Conservation (phyloP, 345 rosid genomes). For the Hypericum perforatum region DNA sequence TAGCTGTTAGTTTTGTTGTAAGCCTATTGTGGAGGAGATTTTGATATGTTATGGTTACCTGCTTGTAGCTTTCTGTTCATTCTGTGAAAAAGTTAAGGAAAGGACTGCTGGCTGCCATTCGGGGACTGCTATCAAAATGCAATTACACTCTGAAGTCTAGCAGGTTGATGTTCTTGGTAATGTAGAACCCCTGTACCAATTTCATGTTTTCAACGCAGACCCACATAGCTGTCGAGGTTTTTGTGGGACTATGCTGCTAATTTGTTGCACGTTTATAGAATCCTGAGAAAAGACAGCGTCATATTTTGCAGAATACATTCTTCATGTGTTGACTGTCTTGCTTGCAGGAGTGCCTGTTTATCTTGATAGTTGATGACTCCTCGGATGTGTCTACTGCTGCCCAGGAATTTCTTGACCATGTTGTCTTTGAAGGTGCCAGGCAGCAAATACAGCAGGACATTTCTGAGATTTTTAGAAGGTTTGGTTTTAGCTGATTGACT, state of each 20-base stretch:
- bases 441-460: slow-evolving; percentile 40
- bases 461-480: slow-evolving; percentile 62
- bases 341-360: slow-evolving; percentile 78
- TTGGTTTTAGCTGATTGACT: slow-evolving; percentile 16
- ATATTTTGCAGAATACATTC: slow-evolving; percentile 6
- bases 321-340: slow-evolving; percentile 7
- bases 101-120: slow-evolving; percentile 61
- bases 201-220: background rate
- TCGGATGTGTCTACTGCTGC: slow-evolving; percentile 62
- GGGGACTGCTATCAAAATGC: slow-evolving; percentile 59
- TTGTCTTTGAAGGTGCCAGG: slow-evolving; percentile 33
- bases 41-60: too few relatives aligned
- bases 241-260: background rate
- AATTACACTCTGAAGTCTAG: slow-evolving; percentile 47
- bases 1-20: background rate
- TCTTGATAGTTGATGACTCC: slow-evolving; percentile 68
- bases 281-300: background rate
- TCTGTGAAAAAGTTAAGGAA: slow-evolving; percentile 53
- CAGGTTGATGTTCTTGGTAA: slow-evolving; percentile 77
- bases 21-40: background rate
- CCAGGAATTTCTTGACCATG: slow-evolving; percentile 45
- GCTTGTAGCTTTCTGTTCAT: slow-evolving; percentile 63
- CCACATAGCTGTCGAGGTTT: slow-evolving; percentile 1
- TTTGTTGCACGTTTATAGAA: background rate
- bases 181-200: slow-evolving; percentile 10